Conservation (phyloP, 129 eudicot genomes). For the Flaveria sonorensis region DNA sequence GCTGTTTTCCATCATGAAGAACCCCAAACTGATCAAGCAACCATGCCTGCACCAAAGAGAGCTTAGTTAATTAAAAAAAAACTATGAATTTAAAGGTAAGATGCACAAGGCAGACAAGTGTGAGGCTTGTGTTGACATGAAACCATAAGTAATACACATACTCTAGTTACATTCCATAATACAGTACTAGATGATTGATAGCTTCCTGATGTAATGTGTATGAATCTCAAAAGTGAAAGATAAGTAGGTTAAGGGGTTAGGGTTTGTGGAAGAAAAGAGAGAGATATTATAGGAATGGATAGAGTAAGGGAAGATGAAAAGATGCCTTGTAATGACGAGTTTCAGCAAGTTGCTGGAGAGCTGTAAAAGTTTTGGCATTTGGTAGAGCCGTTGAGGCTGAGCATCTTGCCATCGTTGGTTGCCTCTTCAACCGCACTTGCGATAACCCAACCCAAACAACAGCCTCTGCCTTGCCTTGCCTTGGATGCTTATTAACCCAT, state of each 20-base stretch:
- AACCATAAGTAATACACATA: background rate
- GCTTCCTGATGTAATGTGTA: background rate
- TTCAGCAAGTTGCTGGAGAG: constrained; percentile 69
- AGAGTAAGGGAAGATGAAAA: background rate
- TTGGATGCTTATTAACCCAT: too few species aligned
- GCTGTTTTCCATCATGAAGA: constrained; percentile 95
- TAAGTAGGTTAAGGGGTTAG: background rate
- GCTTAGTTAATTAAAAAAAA: background rate
- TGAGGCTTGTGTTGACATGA: background rate
- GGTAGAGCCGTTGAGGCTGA: constrained; percentile 20
- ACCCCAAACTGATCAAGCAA: constrained; percentile 96
- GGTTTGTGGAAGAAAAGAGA: background rate
- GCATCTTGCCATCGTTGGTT: constrained; percentile 45
- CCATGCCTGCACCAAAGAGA: constrained; percentile 70
- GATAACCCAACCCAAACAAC: background rate
- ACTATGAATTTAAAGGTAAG: background rate
- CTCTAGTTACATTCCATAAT: background rate
- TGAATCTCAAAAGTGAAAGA: background rate
- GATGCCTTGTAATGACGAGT: constrained; percentile 65
- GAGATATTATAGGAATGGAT: background rate
- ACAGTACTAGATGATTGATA: background rate
- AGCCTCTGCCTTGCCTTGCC: too few species aligned
- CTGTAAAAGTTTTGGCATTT: constrained; percentile 33
- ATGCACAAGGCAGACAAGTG: background rate
- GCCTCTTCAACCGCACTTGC: background rate